Percentiles rank a stretch among this genome's conserved stretches.
Conservation (phyloP, 73 alveolate species). For the Uronychia binucleata region DNA sequence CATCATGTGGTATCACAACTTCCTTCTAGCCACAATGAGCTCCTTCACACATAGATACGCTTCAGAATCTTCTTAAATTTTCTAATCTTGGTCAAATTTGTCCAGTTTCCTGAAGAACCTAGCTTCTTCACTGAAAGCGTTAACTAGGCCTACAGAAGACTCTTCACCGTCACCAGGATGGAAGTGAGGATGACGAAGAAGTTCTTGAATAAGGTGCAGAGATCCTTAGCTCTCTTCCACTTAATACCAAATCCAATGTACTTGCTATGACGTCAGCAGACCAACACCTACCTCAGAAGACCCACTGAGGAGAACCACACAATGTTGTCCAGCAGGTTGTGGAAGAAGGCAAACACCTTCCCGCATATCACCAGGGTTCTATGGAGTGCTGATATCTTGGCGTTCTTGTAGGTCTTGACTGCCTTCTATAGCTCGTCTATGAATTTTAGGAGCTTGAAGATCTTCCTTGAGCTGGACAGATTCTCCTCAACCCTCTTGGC, state of each 20-base stretch:
- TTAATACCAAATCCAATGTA: slow-evolving; percentile 23
- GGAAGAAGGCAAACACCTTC: slow-evolving; percentile 37
- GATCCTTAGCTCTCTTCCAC: slow-evolving; percentile 48
- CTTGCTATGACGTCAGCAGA: slow-evolving; percentile 8
- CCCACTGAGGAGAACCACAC: slow-evolving; percentile 56
- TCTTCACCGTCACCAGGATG: background rate
- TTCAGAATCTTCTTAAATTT: background rate
- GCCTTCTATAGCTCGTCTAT: slow-evolving; percentile 36
- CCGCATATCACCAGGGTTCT: slow-evolving; percentile 24
- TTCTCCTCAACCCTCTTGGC: slow-evolving; percentile 39
- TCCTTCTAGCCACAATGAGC: background rate
- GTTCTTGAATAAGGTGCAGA: slow-evolving; percentile 34
- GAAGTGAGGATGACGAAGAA: slow-evolving; percentile 24
- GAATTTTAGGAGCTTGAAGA: slow-evolving; percentile 41
- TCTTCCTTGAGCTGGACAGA: slow-evolving; percentile 37
- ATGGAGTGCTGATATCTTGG: background rate
- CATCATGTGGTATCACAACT: background rate
- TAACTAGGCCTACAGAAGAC: background rate
- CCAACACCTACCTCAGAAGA: slow-evolving; percentile 26
- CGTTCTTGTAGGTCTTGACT: background rate
- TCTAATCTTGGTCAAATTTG: slow-evolving; percentile 12
- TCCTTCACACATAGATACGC: background rate
- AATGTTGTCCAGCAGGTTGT: slow-evolving; percentile 33
- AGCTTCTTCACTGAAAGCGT: slow-evolving; percentile 11
- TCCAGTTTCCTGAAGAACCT: slow-evolving; percentile 7